phyloP scores from a whole-genome alignment of 805 yeast species.

The Lipomyces starkeyi region DNA sequence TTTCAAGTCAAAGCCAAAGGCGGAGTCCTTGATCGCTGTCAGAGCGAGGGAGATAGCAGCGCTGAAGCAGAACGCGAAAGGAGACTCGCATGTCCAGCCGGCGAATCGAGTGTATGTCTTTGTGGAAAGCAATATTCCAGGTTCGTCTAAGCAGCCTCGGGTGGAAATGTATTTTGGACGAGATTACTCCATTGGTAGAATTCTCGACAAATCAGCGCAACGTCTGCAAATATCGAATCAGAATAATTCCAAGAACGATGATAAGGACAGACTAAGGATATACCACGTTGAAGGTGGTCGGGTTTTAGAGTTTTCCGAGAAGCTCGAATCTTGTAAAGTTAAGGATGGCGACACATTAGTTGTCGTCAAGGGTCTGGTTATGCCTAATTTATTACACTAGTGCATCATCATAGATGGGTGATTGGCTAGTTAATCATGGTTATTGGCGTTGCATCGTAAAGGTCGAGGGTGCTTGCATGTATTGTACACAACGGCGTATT shows the following conservation, averaged over 20 bases:
- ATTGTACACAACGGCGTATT: neutral
- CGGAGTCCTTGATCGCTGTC: conserved; percentile 36
- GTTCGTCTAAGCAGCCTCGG: neutral
- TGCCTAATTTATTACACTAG: conserved; percentile 33
- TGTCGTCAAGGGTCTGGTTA: conserved; percentile 56
- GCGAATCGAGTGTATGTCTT: conserved; percentile 58
- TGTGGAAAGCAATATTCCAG: conserved; percentile 41
- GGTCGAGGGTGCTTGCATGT: neutral
- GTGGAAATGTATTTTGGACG: conserved; percentile 56
- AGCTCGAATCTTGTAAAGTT: conserved; percentile 50
- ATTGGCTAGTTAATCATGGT: neutral
- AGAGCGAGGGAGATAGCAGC: conserved; percentile 49
- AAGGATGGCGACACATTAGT: conserved; percentile 59
- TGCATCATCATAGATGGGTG: neutral
- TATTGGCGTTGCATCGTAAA: neutral
- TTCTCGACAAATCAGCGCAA: conserved; percentile 60
- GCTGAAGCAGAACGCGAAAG: conserved; percentile 57
- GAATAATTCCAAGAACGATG: conserved; percentile 53
- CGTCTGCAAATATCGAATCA: conserved; percentile 55
- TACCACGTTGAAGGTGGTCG: conserved; percentile 49
- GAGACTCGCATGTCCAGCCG: conserved; percentile 54
- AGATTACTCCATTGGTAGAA: conserved; percentile 65
- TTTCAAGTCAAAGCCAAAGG: conserved; percentile 20
- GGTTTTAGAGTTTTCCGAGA: conserved; percentile 48
- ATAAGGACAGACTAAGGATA: conserved; percentile 53